These are phyloP conservation scores for Alopecurus myosuroides DNA, from an alignment of 176 grass and related monocot species.

Conservation along the genomic window DNA sequence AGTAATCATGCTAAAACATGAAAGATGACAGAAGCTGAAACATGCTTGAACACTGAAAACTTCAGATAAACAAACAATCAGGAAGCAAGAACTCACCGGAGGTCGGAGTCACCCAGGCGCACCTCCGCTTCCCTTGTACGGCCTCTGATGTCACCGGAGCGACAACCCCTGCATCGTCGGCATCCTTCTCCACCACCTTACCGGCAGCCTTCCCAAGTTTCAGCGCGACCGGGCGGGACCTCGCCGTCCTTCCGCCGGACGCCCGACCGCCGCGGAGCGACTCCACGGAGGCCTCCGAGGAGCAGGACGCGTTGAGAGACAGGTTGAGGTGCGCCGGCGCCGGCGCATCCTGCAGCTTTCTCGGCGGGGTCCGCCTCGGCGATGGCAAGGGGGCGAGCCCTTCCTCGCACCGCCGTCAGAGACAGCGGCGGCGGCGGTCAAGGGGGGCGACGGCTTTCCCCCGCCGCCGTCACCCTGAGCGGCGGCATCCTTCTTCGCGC, in stretches of 20 bases:
- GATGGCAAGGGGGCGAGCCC: not conserved
- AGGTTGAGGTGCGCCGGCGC: conserved; percentile 36
- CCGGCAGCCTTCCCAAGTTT: conserved; percentile 44
- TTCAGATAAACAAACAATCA: not conserved
- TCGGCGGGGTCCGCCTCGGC: conserved; percentile 28
- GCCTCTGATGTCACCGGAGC: conserved; percentile 14
- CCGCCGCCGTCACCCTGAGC: not conserved
- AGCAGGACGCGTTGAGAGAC: conserved; percentile 66
- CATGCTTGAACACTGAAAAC: not conserved
- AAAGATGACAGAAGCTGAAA: not conserved
- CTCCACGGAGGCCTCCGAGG: conserved; percentile 64
- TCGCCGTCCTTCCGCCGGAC: conserved; percentile 43
- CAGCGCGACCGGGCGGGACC: conserved; percentile 6
- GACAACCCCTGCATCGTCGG: not conserved
- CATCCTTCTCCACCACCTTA: conserved; percentile 29
- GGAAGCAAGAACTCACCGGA: conserved; percentile 47
- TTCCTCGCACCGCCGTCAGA: not conserved
- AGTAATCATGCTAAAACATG: not conserved
- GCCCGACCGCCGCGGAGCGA: conserved; percentile 40
- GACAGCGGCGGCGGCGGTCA: not conserved
- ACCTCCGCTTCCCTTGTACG: conserved; percentile 51
- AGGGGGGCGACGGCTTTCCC: not conserved
- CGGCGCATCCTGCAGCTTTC: conserved; percentile 43
- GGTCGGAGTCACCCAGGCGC: conserved; percentile 80
- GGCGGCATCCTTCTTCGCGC: conserved; percentile 18